Base-by-base conservation (phyloP, 352 stramenopile species). In the Globisporangium orthogonon region DNA sequence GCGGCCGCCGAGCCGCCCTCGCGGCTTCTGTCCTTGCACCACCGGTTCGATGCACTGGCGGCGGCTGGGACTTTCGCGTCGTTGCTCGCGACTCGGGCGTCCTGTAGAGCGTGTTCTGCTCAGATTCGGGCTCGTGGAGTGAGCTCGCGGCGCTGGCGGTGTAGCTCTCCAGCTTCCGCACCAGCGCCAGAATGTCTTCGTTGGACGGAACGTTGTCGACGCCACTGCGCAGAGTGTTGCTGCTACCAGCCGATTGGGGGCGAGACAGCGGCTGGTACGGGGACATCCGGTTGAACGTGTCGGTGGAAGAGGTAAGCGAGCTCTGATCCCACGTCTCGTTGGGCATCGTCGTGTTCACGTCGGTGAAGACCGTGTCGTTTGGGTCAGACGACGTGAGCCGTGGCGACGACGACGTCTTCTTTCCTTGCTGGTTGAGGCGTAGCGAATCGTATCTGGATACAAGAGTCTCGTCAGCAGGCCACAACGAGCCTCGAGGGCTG, bases 331-430 rank as follows among this genome's bases (percentile, higher is more conserved):
- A 80, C 41, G 58, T 57, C 14, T 59, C 52, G 33, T 58, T 63
- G 33, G 50, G 58, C 64, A 72, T 74, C 49, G 71, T 66, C 43
- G 71, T 78, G 17, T 71, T 60, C 15, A 73, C 66, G 45, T 80
- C 71, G 0, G 71, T 75, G 30, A 71, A 69, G 30, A 69, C 23
- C 14, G 60, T 49, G 51, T 61, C 62, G 18, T 77, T 61, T 7
- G 66, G 17, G 9, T 30, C 29, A 3, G 66, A 71, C 17, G 53
- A 31, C 11, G 28, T 17, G 17, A 15, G 4, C 18, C 41, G 33
- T 23, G 48, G 52, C 23, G 64, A 73, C 10, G 64, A 65, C 15
- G 60, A 64, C 23, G 66, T 61, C 50, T 61, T 63, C 57, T 39
- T 70, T 23, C 70, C 68, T 13, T 62, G 44, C 41, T 63, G 41